phyloP scores from a whole-genome alignment of 2,329 filamentous ascomycete species.

The Verticillium albo-atrum region DNA sequence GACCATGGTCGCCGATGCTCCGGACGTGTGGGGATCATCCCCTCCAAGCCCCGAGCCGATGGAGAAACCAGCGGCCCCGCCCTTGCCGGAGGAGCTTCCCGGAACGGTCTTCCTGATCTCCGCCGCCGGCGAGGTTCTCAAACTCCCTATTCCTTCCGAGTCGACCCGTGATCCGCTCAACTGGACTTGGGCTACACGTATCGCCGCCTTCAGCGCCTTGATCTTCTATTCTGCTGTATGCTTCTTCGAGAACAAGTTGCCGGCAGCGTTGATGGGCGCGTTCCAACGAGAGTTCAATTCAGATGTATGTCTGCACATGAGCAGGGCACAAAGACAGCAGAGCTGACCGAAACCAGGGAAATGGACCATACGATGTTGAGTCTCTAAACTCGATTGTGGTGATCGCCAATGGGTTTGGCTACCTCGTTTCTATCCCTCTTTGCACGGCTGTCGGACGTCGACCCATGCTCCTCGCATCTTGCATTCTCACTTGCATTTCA shows the following conservation, averaged over 20 bases:
- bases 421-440: conserved; percentile 30
- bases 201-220: conserved; percentile 12
- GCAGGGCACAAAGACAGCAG: background rate
- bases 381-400: conserved; percentile 21
- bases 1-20: background rate
- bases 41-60: background rate
- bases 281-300: conserved; percentile 15
- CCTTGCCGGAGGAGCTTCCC: conserved; percentile 9
- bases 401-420: conserved; percentile 27
- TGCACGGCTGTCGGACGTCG: conserved; percentile 30
- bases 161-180: conserved; percentile 22
- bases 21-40: background rate
- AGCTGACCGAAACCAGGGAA: conserved; percentile 9
- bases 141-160: conserved; percentile 25
- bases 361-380: conserved; percentile 19
- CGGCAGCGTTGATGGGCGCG: conserved; percentile 12
- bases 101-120: conserved; percentile 26
- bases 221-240: conserved; percentile 13
- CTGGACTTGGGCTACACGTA: conserved; percentile 17
- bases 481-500: conserved; percentile 15
- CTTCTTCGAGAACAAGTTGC: conserved; percentile 18
- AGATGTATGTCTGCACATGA: conserved; percentile 7
- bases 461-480: conserved; percentile 25
- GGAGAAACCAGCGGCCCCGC: background rate
- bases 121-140: conserved; percentile 21